Base-by-base conservation (phyloP, 352 stramenopile species). In the Pythium biforme region DNA sequence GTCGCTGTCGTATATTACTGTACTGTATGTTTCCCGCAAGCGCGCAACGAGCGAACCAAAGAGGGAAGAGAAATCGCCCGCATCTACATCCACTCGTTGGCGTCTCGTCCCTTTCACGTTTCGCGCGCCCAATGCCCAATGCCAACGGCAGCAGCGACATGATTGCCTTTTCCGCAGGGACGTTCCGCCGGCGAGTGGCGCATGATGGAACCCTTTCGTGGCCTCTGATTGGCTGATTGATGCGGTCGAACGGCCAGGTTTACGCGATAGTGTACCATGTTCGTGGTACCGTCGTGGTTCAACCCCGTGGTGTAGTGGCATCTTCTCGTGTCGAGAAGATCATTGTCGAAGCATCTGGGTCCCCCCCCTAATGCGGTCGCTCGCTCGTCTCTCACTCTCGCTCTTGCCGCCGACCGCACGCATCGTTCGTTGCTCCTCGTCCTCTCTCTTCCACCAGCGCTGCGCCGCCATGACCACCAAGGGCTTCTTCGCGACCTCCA, bases 391-490 rank as follows among this genome's bases (percentile, higher is more conserved):
- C 47, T 55, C 43, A 62, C 55, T 45, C 17, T 51, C 52, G 48
- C 37, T 65, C 29, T 56, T 33, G 43, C 54, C 51, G 17, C 43
- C 37, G 37, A 19, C 34, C 1, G 10, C 47, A 1, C 55, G 63
- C 54, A 45, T 41, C 33, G 25, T 33, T 19, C 29, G 17, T 14
- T 19, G 25, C 15, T 3, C 31, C 17, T 53, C 37, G n/a, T n/a
- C n/a, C 22, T 55, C 54, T 55, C 27, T 20, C 33, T 26, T 58
- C 60, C 63, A 56, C 33, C 34, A 51, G 23, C 34, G 22, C 17
- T 55, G 61, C 41, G 46, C n/a, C n/a, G n/a, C 58, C 49, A 92
- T 92, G 83, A 90, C 80, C 48, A 75, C 70, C 45, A 87, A 81
- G 51, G 67, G 45, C 20, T 88, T 76, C 66, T 92, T 83, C 72